Evolutionary conservation across 495 filamentous ascomycete genomes (phyloP), one percentile per base, ranked within the genome.

Genomic region (Hyaloscypha hepaticicola): DNA sequence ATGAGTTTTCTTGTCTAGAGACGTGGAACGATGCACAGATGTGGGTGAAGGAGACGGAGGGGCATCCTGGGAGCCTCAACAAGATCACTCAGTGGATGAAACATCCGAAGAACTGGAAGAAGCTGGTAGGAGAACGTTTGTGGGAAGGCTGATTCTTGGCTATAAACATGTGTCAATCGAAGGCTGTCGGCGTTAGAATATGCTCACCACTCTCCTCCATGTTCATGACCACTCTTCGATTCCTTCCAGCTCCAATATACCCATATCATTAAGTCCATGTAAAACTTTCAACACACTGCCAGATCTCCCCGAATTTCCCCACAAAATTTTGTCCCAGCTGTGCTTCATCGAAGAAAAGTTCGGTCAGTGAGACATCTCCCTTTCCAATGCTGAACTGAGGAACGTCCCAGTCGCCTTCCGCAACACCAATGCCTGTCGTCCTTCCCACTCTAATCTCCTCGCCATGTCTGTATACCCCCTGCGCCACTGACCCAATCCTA

Each of bases 231-330:
- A 19, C 4, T 16, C 38, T 45, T 45, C 38, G 19, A 16, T 16
- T 19, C 12, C 9, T 45, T 14, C 38, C 12, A 8, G 7, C 16
- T 45, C 16, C 38, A 45, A 45, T 1, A 14, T 45, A 45, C 31
- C 31, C 12, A 3, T 45, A 19, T 45, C 38, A 45, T 45, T 16
- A 14, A 11, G 6, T 19, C 38, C 38, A 14, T 6, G 31, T 33
- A 33, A 33, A 33, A 33, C 31, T 33, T 12, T 33, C 31, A 45
- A 45, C 6, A 45, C 38, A 45, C 4, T 49, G 26, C 31, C 60
- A 51, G 7, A 68, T 72, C 75, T 33, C 31, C 31, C 6, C 38
- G 6, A 1, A 14, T 8, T 45, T 16, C 11, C 12, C 12, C 9
- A 9, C 38, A 19, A 45, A 16, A 9, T 4, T 45, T 3, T 16